Percentiles rank a stretch among this genome's conserved stretches.
Conservation (phyloP, 805 yeast species). For the Metschnikowia peoriensis region DNA sequence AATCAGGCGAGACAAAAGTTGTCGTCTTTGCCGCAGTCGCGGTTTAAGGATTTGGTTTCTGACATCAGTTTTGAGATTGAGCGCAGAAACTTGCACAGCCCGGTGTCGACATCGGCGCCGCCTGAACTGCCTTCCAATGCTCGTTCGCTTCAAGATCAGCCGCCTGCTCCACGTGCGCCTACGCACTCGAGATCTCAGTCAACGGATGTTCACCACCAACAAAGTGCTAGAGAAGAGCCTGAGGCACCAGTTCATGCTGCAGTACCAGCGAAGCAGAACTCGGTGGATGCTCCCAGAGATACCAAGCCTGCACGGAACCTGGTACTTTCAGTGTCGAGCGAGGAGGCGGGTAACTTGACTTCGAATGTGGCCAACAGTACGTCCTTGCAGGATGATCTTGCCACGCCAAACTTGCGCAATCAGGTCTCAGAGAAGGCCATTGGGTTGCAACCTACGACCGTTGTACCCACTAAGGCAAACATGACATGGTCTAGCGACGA, state of each 20-base stretch:
- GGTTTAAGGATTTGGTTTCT: constrained; percentile 87
- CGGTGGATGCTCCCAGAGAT: no score
- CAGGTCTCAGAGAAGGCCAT: constrained; percentile 24
- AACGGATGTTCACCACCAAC: background rate
- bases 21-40: constrained; percentile 72
- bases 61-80: constrained; percentile 88
- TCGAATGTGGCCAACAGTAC: constrained; percentile 5
- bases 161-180: background rate
- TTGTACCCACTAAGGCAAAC: constrained; percentile 82
- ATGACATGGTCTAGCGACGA: constrained; percentile 89
- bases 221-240: background rate
- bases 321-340: background rate
- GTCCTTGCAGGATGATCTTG: constrained; percentile 12
- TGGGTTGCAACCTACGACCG: constrained; percentile 60
- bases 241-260: background rate
- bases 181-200: constrained; percentile 1
- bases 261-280: background rate
- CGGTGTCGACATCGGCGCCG: constrained; percentile 3
- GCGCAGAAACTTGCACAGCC: constrained; percentile 59
- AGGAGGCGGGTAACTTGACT: background rate
- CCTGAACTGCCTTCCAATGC: constrained; percentile 2
- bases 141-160: background rate
- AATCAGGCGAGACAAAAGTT: constrained; percentile 94
- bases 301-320: background rate
- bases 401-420: constrained; percentile 15